Evolutionary conservation across 495 filamentous ascomycete genomes (phyloP), one percentile per base, ranked within the genome.

Genomic region (Pseudevernia furfuracea): DNA sequence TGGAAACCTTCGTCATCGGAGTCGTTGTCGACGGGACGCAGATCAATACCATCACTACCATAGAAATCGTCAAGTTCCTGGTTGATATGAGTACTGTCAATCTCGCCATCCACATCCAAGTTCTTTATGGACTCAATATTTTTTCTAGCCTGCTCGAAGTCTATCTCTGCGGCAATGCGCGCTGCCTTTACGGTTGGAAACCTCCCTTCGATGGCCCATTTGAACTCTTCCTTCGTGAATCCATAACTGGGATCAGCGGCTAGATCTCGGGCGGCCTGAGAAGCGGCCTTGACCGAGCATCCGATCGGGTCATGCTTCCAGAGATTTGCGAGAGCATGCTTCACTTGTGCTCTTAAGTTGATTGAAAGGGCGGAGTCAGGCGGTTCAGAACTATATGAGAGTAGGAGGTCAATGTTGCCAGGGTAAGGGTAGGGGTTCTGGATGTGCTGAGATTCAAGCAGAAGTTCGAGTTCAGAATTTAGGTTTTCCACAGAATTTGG

Each of bases 261-360:
- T 46, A 34, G 14, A 1, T 46, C 38, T 34, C 38, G 58, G 46
- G 25, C 38, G 17, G 6, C 15, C 4, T 60, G 8, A 32, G n/a
- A 32, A 15, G 58, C 37, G 8, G 9, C 39, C 25, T 41, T 44
- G 15, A 60, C 37, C 21, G 58, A 60, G 58, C 37, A 60, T 32
- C 21, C 15, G 10, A 60, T 12, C 11, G 58, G 37, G 17, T 60
- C 58, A 10, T 32, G 46, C 14, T 60, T 60, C 58, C 58, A 60
- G 11, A 25, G 25, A 37, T 44, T 9, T 12, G 14, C 23, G 5
- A 60, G 28, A 44, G 58, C 39, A 60, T 60, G 58, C 37, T 60
- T 41, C 10, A 34, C 39, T n/a, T 60, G 38, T 19, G 21, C 25
- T 32, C 15, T 46, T 28, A 60, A 25, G 14, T 46, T 60, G 25